A percentile compares a stretch with the other conserved stretches of the same genome.
These are phyloP conservation scores for Nigrograna mackinnonii DNA, from an alignment of 2,329 filamentous ascomycete species.

Conservation along the genomic window DNA sequence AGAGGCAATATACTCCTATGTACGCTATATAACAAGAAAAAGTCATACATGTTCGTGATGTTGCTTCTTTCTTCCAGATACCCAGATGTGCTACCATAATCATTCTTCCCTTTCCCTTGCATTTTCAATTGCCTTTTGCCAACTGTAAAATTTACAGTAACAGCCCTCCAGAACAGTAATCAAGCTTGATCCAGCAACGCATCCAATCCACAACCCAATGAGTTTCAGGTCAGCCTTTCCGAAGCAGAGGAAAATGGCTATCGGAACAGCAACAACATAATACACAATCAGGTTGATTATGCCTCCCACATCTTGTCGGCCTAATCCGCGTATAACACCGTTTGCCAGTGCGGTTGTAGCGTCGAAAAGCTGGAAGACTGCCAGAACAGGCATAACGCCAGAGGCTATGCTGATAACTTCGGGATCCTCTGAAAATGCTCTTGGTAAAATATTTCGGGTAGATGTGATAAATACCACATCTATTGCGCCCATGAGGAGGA, in stretches of 20 bases:
- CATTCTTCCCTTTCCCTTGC: slow-evolving; percentile 31
- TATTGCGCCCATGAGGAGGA: slow-evolving; percentile 37
- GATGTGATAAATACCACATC: slow-evolving; percentile 36
- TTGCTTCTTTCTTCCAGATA: too few species aligned
- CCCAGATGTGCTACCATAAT: too few species aligned
- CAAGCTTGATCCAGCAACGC: slow-evolving; percentile 34
- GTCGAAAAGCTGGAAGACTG: slow-evolving; percentile 43
- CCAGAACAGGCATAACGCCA: slow-evolving; percentile 38
- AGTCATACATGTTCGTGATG: too few species aligned
- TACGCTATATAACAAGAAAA: too few species aligned
- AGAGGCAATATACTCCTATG: too few species aligned
- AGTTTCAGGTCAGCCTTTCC: slow-evolving; percentile 36
- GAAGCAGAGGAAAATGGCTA: slow-evolving; percentile 41
- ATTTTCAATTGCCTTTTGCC: slow-evolving; percentile 34
- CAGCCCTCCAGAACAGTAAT: slow-evolving; percentile 37
- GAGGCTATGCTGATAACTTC: slow-evolving; percentile 37
- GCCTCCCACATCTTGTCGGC: slow-evolving; percentile 43
- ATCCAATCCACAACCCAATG: slow-evolving; percentile 41
- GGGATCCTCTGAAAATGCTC: slow-evolving; percentile 38
- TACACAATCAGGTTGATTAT: slow-evolving; percentile 43
- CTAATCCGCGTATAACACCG: slow-evolving; percentile 40
- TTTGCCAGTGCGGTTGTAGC: slow-evolving; percentile 41
- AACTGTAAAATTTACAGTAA: slow-evolving; percentile 33
- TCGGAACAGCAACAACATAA: slow-evolving; percentile 41
- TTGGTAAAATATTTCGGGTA: slow-evolving; percentile 33